Conservation (phyloP, 192 early-diverging fungal species). For the Allomyces macrogynus region DNA sequence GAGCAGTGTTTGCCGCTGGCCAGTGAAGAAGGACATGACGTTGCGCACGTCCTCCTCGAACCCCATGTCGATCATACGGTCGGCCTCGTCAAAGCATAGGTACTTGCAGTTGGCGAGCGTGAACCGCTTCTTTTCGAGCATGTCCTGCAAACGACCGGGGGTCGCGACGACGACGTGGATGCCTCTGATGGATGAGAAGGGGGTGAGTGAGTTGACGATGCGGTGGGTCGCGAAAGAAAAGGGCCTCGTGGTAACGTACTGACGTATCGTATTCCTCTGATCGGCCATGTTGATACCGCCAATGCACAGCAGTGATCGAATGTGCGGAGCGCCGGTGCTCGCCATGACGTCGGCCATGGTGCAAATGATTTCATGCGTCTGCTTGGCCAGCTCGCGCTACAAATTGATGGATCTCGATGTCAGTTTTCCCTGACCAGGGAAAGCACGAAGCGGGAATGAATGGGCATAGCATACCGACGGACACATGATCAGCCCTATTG, state of each 20-base stretch:
- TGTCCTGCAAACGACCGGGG: conserved; percentile 81
- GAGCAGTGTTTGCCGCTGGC: conserved; percentile 87
- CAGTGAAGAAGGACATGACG: conserved; percentile 86
- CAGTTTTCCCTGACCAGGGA: neutral
- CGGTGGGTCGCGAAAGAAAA: neutral
- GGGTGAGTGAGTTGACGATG: neutral
- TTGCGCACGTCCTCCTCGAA: conserved; percentile 94
- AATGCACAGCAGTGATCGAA: conserved; percentile 70
- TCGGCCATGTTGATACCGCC: conserved; percentile 88
- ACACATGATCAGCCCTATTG: conserved; percentile 82
- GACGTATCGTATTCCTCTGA: conserved; percentile 45
- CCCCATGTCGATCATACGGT: conserved; percentile 97
- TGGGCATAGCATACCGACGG: conserved; percentile 44
- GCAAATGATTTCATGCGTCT: conserved; percentile 72
- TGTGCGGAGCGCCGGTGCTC: conserved; percentile 42
- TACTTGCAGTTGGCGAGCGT: conserved; percentile 74
- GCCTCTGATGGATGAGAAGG: conserved; percentile 24
- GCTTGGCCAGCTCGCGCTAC: conserved; percentile 80
- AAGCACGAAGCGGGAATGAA: neutral
- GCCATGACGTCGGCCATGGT: conserved; percentile 36
- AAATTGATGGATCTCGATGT: conserved; percentile 1
- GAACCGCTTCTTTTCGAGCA: conserved; percentile 69
- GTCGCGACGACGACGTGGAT: conserved; percentile 91
- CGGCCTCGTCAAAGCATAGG: conserved; percentile 92
- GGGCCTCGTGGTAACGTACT: conserved; percentile 11